Evolutionary conservation across 2,329 filamentous ascomycete species (phyloP).

Genomic region (Drechslera avenae): DNA sequence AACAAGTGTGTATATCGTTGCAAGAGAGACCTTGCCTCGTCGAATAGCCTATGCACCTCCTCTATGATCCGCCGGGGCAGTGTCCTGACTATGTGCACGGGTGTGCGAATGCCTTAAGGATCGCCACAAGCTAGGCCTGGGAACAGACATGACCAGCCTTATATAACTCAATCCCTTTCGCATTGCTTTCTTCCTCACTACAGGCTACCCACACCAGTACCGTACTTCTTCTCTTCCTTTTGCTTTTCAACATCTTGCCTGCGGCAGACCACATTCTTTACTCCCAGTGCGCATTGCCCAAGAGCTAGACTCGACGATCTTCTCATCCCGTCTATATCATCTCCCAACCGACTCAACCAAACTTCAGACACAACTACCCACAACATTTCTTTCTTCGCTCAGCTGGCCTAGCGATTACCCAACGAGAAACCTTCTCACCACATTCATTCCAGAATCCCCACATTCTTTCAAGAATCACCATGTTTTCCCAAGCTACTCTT

Average conservation of each 20-base stretch:
- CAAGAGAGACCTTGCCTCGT: slow-evolving; percentile 29
- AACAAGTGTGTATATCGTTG: slow-evolving; percentile 25
- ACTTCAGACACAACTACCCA: slow-evolving; percentile 16
- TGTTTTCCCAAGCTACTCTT: slow-evolving; percentile 59
- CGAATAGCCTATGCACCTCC: slow-evolving; percentile 35
- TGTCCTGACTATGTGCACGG: slow-evolving; percentile 22
- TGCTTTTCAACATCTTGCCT: slow-evolving; percentile 37
- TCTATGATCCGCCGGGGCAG: slow-evolving; percentile 36
- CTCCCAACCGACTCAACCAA: slow-evolving; percentile 4
- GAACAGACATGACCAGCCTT: slow-evolving; percentile 17
- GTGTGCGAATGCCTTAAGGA: slow-evolving; percentile 22
- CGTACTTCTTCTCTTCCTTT: slow-evolving; percentile 27
- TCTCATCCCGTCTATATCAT: slow-evolving; percentile 6
- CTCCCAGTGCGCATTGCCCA: slow-evolving; percentile 22
- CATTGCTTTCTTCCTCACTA: slow-evolving; percentile 28
- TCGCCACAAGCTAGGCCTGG: slow-evolving; percentile 26
- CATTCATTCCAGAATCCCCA: slow-evolving; percentile 26
- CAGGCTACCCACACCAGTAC: slow-evolving; percentile 32
- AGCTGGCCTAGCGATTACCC: slow-evolving; percentile 48
- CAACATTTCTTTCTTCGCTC: slow-evolving; percentile 36
- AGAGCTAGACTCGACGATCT: slow-evolving; percentile 31
- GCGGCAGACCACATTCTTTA: slow-evolving; percentile 47
- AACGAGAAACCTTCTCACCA: slow-evolving; percentile 21
- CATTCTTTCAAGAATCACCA: slow-evolving; percentile 47
- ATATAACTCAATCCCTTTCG: slow-evolving; percentile 29